A percentile compares a stretch with the other conserved stretches of the same genome.
Evolutionary conservation across 306 rosid species (phyloP).

Genomic region (Quercus robur): DNA sequence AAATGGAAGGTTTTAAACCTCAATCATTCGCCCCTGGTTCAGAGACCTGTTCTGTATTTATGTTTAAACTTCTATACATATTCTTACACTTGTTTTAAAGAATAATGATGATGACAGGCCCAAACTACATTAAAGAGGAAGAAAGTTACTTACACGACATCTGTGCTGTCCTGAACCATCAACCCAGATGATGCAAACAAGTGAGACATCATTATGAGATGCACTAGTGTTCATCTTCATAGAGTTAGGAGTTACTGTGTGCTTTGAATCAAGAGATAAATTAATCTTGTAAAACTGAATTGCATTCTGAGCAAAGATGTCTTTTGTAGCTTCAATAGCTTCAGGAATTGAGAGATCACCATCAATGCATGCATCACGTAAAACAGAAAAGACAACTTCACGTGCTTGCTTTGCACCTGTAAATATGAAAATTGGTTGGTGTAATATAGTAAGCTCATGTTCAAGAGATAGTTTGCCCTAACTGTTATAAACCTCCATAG

Average conservation of each 20-base stretch:
- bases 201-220: conserved; percentile 36
- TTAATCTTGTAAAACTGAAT: conserved; percentile 62
- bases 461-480: neutral
- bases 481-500: neutral
- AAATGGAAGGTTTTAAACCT: no score
- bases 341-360: conserved; percentile 78
- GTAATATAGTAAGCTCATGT: neutral
- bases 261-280: conserved; percentile 24
- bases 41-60: neutral
- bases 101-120: neutral
- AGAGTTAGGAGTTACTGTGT: conserved; percentile 18
- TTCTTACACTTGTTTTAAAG: conserved; percentile 1
- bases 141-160: conserved; percentile 66
- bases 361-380: conserved; percentile 65
- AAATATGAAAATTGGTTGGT: conserved; percentile 26
- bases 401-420: conserved; percentile 84
- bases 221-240: conserved; percentile 29
- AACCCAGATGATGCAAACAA: conserved; percentile 77
- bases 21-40: neutral
- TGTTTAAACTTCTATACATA: conserved; percentile 3
- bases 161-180: conserved; percentile 85
- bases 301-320: conserved; percentile 72
- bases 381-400: conserved; percentile 68
- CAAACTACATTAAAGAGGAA: conserved; percentile 1
- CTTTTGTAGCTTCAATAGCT: conserved; percentile 75